phyloP scores from a whole-genome alignment of 768 basidiomycete species.

The Pisolithus orientalis region DNA sequence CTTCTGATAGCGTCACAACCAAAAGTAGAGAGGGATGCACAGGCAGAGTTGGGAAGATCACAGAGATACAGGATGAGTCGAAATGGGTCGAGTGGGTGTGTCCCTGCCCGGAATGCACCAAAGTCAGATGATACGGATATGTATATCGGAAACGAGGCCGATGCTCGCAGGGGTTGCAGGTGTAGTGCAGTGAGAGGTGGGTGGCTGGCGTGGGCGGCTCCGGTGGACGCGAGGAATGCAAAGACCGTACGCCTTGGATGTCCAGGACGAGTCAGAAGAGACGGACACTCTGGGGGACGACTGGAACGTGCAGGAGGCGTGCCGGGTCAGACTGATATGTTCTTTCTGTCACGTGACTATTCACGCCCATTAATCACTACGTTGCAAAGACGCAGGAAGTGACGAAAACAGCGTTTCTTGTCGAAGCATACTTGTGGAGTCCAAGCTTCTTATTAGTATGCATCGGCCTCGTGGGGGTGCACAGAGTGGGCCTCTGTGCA shows the following conservation, averaged over 20 bases:
- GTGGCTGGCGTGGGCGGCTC: not conserved
- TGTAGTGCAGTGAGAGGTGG: not conserved
- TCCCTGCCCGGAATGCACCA: not conserved
- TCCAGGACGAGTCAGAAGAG: not conserved
- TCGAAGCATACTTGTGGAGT: no score
- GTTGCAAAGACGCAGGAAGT: no score
- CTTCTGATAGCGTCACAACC: no score
- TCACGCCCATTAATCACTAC: no score
- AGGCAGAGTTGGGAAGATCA: no score
- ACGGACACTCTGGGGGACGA: no score
- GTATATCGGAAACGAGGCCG: slow-evolving; percentile 1
- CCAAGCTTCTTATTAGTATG: not conserved
- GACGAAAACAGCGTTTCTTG: no score
- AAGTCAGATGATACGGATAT: not conserved
- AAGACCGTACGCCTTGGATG: not conserved
- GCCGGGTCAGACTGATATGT: not conserved
- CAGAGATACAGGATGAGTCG: slow-evolving; percentile 1
- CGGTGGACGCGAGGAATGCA: no score
- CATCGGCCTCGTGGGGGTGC: not conserved
- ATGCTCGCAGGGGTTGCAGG: not conserved
- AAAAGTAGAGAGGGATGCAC: no score
- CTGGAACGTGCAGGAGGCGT: slow-evolving; percentile 5
- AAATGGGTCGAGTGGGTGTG: not conserved
- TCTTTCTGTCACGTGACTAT: no score
- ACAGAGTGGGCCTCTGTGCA: not conserved